A percentile compares a stretch with the other conserved stretches of the same genome.
Conservation (phyloP, 345 rosid genomes). For the Eucalyptus dawsonii region DNA sequence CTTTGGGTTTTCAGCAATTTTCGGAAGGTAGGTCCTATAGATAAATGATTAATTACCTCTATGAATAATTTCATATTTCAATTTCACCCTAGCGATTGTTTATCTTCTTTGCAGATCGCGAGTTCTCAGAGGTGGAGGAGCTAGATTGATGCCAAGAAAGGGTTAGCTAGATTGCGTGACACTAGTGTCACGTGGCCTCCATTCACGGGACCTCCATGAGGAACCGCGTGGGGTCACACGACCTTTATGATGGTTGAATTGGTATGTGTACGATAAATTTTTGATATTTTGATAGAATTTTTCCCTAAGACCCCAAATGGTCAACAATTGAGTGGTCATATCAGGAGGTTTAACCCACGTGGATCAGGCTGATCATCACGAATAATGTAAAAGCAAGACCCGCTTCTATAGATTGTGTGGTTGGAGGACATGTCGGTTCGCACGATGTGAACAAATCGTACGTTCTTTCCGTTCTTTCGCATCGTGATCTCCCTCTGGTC, state of each 20-base stretch:
- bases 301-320: neutral
- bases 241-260: too few species aligned
- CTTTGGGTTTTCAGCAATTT: neutral
- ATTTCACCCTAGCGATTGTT: neutral
- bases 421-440: neutral
- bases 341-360: neutral
- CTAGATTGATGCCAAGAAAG: neutral
- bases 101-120: neutral
- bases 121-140: neutral
- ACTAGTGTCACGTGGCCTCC: neutral
- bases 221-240: neutral
- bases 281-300: neutral
- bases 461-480: neutral
- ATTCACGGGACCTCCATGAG: too few species aligned
- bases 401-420: neutral
- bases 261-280: too few species aligned
- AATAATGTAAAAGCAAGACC: neutral
- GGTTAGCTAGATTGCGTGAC: neutral
- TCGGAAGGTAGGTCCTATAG: neutral
- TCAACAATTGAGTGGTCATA: neutral
- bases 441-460: neutral
- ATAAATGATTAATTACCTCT: neutral
- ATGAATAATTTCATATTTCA: neutral
- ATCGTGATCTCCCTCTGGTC: neutral
- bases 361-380: neutral